These are phyloP conservation scores for Tripidium arundinaceum DNA, from an alignment of 202 grass and related monocot species.

Conservation along the genomic window DNA sequence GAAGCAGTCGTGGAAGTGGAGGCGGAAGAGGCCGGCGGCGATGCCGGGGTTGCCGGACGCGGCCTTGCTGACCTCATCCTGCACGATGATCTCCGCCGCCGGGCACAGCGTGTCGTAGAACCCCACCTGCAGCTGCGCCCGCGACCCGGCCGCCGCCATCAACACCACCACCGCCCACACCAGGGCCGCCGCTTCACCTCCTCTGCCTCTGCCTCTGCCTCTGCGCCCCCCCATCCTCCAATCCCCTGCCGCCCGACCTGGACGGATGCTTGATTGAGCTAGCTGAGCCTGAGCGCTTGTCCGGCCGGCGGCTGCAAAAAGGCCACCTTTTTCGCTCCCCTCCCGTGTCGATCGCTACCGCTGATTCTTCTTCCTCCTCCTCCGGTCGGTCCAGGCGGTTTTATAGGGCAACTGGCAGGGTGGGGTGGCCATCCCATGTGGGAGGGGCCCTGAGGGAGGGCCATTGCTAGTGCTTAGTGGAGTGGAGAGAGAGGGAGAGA, in stretches of 20 bases:
- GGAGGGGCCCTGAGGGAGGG: not conserved
- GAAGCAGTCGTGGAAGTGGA: slow-evolving; percentile 78
- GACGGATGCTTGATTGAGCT: no score
- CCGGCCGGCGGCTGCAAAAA: not conserved
- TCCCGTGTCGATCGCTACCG: not conserved
- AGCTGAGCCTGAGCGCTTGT: not conserved
- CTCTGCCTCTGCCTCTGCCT: not conserved
- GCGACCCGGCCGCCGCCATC: slow-evolving; percentile 1
- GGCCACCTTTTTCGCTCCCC: not conserved
- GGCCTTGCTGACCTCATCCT: slow-evolving; percentile 65
- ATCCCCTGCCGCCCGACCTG: not conserved
- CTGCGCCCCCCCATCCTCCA: not conserved
- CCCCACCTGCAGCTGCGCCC: slow-evolving; percentile 60
- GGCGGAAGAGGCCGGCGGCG: slow-evolving; percentile 63
- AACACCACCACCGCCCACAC: not conserved
- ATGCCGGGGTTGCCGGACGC: slow-evolving; percentile 36
- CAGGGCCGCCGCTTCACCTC: not conserved
- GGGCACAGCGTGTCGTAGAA: slow-evolving; percentile 72
- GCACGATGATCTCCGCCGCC: slow-evolving; percentile 72
- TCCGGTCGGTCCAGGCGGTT: not conserved
- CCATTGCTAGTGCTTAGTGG: not conserved
- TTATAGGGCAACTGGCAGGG: slow-evolving; percentile 21
- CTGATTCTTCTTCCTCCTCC: not conserved
- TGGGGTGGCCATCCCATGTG: slow-evolving; percentile 4
- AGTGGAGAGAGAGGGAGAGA: not conserved